Conservation (phyloP, 2,329 filamentous ascomycete genomes). For the Pseudogymnoascus destructans region DNA sequence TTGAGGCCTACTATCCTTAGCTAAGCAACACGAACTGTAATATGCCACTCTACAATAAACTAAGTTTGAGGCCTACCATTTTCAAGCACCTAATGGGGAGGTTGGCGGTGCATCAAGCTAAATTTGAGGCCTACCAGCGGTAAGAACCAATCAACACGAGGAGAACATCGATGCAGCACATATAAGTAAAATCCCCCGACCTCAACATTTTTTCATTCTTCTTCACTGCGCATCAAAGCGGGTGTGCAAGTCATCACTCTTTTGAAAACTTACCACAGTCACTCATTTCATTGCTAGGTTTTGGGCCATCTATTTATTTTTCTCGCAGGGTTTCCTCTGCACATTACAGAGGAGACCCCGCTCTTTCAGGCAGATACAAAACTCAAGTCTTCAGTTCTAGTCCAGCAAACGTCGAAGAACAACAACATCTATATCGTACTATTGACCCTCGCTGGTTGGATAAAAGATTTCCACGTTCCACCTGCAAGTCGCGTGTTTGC, state of each 20-base stretch:
- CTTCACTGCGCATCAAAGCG: background rate
- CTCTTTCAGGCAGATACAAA: background rate
- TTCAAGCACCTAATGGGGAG: background rate
- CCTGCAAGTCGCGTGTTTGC: background rate
- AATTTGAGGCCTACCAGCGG: background rate
- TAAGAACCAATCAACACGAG: background rate
- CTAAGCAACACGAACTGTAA: background rate
- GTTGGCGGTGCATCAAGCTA: background rate
- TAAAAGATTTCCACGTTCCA: background rate
- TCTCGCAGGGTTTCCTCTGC: background rate
- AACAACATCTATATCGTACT: background rate
- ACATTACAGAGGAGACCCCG: background rate
- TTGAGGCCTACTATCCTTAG: background rate
- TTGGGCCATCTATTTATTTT: background rate
- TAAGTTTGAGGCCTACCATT: background rate
- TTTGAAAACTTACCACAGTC: background rate
- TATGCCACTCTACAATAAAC: background rate
- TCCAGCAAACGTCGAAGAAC: slow-evolving; percentile 2
- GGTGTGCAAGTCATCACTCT: background rate
- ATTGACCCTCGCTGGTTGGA: background rate
- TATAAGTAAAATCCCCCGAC: background rate
- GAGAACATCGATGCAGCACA: background rate
- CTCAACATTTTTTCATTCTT: background rate
- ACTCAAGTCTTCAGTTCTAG: background rate
- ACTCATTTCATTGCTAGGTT: background rate